Base-by-base conservation (phyloP, 495 filamentous ascomycete species). In the Evansstolkia leycettana region DNA sequence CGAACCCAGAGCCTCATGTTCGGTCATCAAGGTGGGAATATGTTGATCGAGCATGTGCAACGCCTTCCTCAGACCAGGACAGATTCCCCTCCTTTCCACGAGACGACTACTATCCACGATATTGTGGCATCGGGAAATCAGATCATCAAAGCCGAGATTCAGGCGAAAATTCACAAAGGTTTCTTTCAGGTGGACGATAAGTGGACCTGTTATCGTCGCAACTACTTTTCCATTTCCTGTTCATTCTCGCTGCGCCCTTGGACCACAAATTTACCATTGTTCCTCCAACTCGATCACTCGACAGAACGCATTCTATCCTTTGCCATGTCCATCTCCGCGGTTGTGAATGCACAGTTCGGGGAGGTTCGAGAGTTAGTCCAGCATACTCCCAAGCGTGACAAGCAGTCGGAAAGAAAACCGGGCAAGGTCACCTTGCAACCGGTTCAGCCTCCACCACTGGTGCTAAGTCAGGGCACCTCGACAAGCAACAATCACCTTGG, bases 131-230 rank as follows among this genome's bases (percentile, higher is more conserved):
- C 20, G 4, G 62, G 57, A 15, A 78, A 82, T 34, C 71, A 75
- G 5, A 58, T 62, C 4, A 69, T 94, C 36, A 78, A 73, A 38
- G 72, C 82, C 4, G 81, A 86, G 17, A 84, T 96, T 42, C 69
- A 79, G 34, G 85, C 84, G 5, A 79, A 81, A 45, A 88, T 94
- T 38, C 86, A 92, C 49, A 92, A 94, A 49, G 88, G 88, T 1
- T 93, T 94, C 63, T 94, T 95, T 54, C 66, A 78, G 27, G 72
- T 72, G 2, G 89, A 94, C 37, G 68, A 73, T 10, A 84, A 90
- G 40, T 96, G 89, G 89, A 96, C 89, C 0, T 96, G 89, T 58
- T 96, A 96, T 50, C 70, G 89, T 33, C 70, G 89, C 26, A 96
- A 96, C 56, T 96, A 96, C 56, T 93, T 96, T 53, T 80, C 84